These are phyloP conservation scores for Ophiocordyceps robertsii DNA, from an alignment of 2,329 filamentous ascomycete genomes.

Conservation along the genomic window DNA sequence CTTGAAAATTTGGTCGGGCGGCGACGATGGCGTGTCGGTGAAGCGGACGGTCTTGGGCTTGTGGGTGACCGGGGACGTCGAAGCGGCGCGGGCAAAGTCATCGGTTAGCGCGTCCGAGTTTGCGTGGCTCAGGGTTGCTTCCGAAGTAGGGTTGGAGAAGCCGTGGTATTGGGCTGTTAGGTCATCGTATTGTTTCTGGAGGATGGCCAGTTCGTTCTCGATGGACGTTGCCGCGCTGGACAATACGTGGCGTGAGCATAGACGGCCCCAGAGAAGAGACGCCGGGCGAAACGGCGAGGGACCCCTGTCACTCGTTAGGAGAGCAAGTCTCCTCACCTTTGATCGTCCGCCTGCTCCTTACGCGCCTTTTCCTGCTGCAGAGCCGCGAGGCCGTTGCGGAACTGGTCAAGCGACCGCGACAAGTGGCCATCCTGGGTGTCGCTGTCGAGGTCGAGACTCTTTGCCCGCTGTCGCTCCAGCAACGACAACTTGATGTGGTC, in stretches of 20 bases:
- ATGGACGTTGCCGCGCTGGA: constrained; percentile 34
- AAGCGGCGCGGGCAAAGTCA: constrained; percentile 53
- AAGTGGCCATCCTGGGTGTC: constrained; percentile 82
- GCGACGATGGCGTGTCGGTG: constrained; percentile 45
- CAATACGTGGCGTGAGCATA: background rate
- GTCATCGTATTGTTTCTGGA: constrained; percentile 64
- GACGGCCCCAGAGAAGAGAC: background rate
- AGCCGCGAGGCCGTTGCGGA: constrained; percentile 64
- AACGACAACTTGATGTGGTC: constrained; percentile 96
- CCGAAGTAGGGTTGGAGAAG: constrained; percentile 35
- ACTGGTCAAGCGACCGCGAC: constrained; percentile 72
- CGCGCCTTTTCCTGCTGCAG: constrained; percentile 52
- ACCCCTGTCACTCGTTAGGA: background rate
- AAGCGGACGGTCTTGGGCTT: constrained; percentile 71
- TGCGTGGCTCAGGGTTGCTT: constrained; percentile 40
- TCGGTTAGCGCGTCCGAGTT: constrained; percentile 49
- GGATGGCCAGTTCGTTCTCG: constrained; percentile 49
- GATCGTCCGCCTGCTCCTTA: constrained; percentile 50
- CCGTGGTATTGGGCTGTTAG: constrained; percentile 72
- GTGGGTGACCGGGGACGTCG: constrained; percentile 17
- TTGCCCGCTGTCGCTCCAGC: constrained; percentile 78
- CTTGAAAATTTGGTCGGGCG: constrained; percentile 31
- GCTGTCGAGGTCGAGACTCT: constrained; percentile 64
- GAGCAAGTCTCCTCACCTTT: constrained; percentile 31
- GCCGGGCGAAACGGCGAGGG: background rate